Percentiles rank a stretch among this genome's conserved stretches.
These are phyloP conservation scores for Talaromyces piceae DNA, from an alignment of 2,329 filamentous ascomycete species.

Conservation along the genomic window DNA sequence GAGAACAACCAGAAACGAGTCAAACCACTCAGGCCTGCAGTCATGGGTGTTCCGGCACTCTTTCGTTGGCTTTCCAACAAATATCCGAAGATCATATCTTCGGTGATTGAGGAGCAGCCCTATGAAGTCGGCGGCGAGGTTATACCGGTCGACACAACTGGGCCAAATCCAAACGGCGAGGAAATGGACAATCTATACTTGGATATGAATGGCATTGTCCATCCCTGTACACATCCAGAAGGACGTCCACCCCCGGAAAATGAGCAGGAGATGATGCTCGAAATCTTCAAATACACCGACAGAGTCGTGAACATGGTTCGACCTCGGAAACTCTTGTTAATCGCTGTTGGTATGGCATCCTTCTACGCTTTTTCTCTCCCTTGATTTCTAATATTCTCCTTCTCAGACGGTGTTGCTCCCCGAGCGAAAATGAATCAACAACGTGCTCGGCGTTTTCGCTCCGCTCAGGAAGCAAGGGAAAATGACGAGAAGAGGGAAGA, in stretches of 20 bases:
- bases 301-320: slow-evolving; percentile 98
- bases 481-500: slow-evolving; percentile 89
- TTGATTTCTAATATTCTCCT: slow-evolving; percentile 19
- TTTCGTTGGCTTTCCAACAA: slow-evolving; percentile 96
- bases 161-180: slow-evolving; percentile 90
- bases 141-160: slow-evolving; percentile 77
- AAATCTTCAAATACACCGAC: slow-evolving; percentile 97
- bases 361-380: not conserved
- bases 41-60: slow-evolving; percentile 88
- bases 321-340: slow-evolving; percentile 91
- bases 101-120: slow-evolving; percentile 79
- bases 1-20: not conserved
- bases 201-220: slow-evolving; percentile 99
- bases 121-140: slow-evolving; percentile 73
- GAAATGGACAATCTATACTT: slow-evolving; percentile 97
- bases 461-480: slow-evolving; percentile 87
- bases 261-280: slow-evolving; percentile 99
- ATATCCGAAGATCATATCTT: slow-evolving; percentile 93
- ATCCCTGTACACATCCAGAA: slow-evolving; percentile 96
- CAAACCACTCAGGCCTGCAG: slow-evolving; percentile 9
- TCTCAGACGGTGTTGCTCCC: slow-evolving; percentile 82
- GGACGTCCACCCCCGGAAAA: slow-evolving; percentile 83
- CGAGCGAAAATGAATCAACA: slow-evolving; percentile 99
- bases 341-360: slow-evolving; percentile 66
- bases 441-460: slow-evolving; percentile 87